Conservation (phyloP, 2,329 filamentous ascomycete genomes). For the Emmonsiellopsis sp. region DNA sequence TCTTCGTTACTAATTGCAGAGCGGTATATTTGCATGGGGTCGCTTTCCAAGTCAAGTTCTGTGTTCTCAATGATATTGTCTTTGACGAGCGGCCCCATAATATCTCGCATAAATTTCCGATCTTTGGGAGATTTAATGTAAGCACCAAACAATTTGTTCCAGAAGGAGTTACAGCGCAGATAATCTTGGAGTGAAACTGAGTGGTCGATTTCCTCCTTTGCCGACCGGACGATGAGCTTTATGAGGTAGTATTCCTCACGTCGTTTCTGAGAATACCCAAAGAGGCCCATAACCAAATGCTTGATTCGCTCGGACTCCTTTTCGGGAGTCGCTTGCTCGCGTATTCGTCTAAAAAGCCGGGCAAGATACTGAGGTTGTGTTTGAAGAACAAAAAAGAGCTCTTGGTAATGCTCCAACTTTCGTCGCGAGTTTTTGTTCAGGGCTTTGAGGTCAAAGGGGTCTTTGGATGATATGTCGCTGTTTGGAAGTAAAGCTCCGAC, state of each 20-base stretch:
- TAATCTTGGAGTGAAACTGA: slow-evolving; percentile 72
- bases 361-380: slow-evolving; percentile 94
- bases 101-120: slow-evolving; percentile 80
- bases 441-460: slow-evolving; percentile 93
- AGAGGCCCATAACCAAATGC: slow-evolving; percentile 89
- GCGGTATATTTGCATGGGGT: slow-evolving; percentile 93
- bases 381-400: slow-evolving; percentile 93
- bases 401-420: slow-evolving; percentile 94
- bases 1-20: slow-evolving; percentile 97
- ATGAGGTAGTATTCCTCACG: slow-evolving; percentile 94
- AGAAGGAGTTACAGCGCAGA: slow-evolving; percentile 83
- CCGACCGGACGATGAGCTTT: slow-evolving; percentile 73
- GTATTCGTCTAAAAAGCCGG: slow-evolving; percentile 72
- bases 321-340: slow-evolving; percentile 75
- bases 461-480: slow-evolving; percentile 76
- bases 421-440: slow-evolving; percentile 93
- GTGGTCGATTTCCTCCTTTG: slow-evolving; percentile 75
- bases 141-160: slow-evolving; percentile 74
- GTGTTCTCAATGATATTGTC: slow-evolving; percentile 91
- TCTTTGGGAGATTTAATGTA: slow-evolving; percentile 89
- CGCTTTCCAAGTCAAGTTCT: slow-evolving; percentile 84
- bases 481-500: slow-evolving; percentile 78
- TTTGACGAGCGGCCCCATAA: slow-evolving; percentile 75
- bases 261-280: slow-evolving; percentile 93
- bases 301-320: slow-evolving; percentile 91